Conservation (phyloP, 164 flowering plant species). For the Liquidambar formosana region DNA sequence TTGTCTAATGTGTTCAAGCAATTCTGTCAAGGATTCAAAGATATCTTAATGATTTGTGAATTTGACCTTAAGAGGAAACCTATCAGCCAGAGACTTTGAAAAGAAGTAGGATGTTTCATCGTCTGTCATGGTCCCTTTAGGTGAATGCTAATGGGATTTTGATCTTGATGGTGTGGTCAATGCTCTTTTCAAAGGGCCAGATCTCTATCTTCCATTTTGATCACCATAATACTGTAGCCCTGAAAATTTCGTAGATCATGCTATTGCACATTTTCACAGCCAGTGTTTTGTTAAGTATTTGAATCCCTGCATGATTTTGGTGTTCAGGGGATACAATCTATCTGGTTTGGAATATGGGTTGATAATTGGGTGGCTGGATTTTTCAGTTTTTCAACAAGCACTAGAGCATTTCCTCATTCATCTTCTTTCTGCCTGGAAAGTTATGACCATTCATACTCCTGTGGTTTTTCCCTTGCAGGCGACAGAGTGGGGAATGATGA, state of each 20-base stretch:
- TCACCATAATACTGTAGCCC: too few relatives aligned
- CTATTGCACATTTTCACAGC: too few relatives aligned
- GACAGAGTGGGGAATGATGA: constrained; percentile 89
- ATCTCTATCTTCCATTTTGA: constrained; percentile 2
- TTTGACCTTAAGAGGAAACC: not conserved
- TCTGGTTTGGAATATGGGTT: too few relatives aligned
- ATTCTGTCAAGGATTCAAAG: too few relatives aligned
- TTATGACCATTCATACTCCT: not conserved
- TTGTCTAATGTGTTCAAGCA: not conserved
- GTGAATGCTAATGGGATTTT: not conserved
- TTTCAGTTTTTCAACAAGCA: not conserved
- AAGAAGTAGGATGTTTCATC: not conserved
- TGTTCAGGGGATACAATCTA: too few relatives aligned
- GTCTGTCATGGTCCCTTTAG: not conserved
- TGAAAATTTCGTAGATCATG: too few relatives aligned
- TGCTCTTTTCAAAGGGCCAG: not conserved
- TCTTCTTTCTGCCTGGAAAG: not conserved
- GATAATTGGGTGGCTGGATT: not conserved
- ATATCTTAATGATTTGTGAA: too few relatives aligned
- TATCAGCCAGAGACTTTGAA: not conserved
- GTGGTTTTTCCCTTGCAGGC: constrained; percentile 36
- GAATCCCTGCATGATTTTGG: too few relatives aligned
- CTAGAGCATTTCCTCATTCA: not conserved
- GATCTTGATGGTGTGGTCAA: not conserved
- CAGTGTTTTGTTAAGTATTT: too few relatives aligned